A percentile compares a stretch with the other conserved stretches of the same genome.
Evolutionary conservation across 202 grass and related monocot genomes (phyloP).

Genomic region (Setaria italica): DNA sequence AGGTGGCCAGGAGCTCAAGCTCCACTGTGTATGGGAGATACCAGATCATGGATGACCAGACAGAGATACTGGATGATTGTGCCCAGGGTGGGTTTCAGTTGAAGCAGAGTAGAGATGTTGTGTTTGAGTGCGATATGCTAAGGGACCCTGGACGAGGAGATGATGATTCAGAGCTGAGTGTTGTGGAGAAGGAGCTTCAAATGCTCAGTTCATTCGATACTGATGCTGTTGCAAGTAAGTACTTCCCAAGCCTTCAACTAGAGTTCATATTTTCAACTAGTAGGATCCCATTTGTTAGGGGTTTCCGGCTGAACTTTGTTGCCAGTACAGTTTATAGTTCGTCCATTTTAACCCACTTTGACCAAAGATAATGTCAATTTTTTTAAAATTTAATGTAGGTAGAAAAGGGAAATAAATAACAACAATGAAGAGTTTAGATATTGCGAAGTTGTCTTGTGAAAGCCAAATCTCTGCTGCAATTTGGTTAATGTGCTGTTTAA

Average conservation of each 20-base stretch:
- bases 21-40: slow-evolving; percentile 81
- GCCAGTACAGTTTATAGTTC: slow-evolving; percentile 20
- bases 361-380: slow-evolving; percentile 9
- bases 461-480: slow-evolving; percentile 31
- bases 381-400: slow-evolving; percentile 30
- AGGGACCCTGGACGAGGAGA: slow-evolving; percentile 42
- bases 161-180: slow-evolving; percentile 49
- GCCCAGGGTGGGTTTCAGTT: slow-evolving; percentile 50
- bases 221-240: slow-evolving; percentile 59
- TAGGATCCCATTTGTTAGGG: not conserved
- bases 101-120: slow-evolving; percentile 44
- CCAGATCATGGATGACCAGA: slow-evolving; percentile 91
- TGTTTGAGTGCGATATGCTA: slow-evolving; percentile 49
- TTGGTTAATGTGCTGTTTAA: not conserved
- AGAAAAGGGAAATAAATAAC: slow-evolving; percentile 4
- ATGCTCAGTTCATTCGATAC: slow-evolving; percentile 60
- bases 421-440: slow-evolving; percentile 19
- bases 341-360: slow-evolving; percentile 1
- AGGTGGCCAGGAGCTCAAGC: slow-evolving; percentile 53
- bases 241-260: slow-evolving; percentile 15
- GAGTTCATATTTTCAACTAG: not conserved
- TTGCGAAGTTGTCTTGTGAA: slow-evolving; percentile 10
- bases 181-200: slow-evolving; percentile 68
- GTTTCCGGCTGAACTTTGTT: not conserved
- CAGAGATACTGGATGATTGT: slow-evolving; percentile 80